Base-by-base conservation (phyloP, 2,329 filamentous ascomycete genomes). In the Metarhizium brunneum region DNA sequence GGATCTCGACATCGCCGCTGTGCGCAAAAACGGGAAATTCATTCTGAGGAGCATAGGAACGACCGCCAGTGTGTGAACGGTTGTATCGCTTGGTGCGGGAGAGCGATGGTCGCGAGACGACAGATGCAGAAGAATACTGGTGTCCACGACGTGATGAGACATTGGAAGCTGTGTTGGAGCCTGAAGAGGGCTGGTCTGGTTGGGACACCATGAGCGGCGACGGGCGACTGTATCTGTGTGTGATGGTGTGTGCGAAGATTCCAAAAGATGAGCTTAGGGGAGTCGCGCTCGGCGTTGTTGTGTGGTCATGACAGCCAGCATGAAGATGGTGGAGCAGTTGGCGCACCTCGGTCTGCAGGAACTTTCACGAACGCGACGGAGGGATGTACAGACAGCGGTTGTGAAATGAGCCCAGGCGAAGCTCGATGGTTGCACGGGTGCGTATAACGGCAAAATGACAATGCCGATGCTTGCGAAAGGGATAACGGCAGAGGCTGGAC, bases 11-110 rank as follows among this genome's bases (percentile, higher is more conserved):
- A 71, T 97, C 92, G 66, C 92, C 92, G 42, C 88, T 92, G 64
- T 92, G 86, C 52, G 85, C 85, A 71, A 96, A 97, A 66, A 95
- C 76, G 25, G 92, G 92, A 64, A 96, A 97, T 69, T 96, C 92
- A 68, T 96, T 96, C 67, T 88, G 87, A 47, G 88, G 82, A 29
- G 83, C 73, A 65, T 86, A 85, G 18, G 83, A 81, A 38, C 79
- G 75, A 58, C 86, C 86, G 56, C 90, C 90, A 64, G 87, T 83
- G 67, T 94, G 88, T 50, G 90, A 94, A 59, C 90, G 86, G 68
- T 87, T 86, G 65, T 91, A 88, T 63, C 90, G 85, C 70, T 88
- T 87, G 43, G 71, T 70, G 60, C 85, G 79, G 30, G 77, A 78
- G 54, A 76, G 71, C 14, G 80, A 78, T 56, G 83, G 78, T 65